phyloP scores from a whole-genome alignment of 2,329 filamentous ascomycete species.

The Verticillium albo-atrum region DNA sequence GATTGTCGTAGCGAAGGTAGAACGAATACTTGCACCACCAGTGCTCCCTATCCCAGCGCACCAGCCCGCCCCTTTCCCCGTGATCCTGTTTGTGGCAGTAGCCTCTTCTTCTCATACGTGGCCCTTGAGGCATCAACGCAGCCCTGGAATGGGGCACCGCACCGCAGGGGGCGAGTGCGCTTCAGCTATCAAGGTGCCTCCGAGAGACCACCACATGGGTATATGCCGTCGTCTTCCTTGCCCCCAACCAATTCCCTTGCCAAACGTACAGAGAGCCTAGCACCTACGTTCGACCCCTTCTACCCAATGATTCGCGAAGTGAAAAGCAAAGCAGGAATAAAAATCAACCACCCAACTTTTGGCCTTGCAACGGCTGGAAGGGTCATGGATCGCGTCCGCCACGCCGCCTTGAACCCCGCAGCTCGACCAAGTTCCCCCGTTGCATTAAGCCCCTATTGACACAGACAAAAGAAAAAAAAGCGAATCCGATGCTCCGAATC shows the following conservation, averaged over 20 bases:
- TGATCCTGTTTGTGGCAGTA: not conserved
- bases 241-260: not conserved
- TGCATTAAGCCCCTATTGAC: not conserved
- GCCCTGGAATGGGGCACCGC: not conserved
- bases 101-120: not conserved
- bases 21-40: not conserved
- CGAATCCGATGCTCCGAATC: not conserved
- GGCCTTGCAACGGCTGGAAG: not conserved
- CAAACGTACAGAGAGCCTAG: not conserved
- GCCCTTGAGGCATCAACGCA: not conserved
- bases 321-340: not conserved
- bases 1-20: not conserved
- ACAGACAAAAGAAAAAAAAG: not conserved
- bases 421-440: not conserved
- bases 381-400: not conserved
- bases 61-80: not conserved
- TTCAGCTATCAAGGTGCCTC: not conserved
- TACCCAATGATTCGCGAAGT: not conserved
- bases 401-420: not conserved
- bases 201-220: constrained; percentile 7
- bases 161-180: not conserved
- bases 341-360: not conserved
- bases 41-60: not conserved
- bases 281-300: not conserved
- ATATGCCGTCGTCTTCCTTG: constrained; percentile 7